Percentiles rank a stretch among this genome's conserved stretches.
Conservation (phyloP, 192 early-diverging fungal species). For the Coemansia sp. region DNA sequence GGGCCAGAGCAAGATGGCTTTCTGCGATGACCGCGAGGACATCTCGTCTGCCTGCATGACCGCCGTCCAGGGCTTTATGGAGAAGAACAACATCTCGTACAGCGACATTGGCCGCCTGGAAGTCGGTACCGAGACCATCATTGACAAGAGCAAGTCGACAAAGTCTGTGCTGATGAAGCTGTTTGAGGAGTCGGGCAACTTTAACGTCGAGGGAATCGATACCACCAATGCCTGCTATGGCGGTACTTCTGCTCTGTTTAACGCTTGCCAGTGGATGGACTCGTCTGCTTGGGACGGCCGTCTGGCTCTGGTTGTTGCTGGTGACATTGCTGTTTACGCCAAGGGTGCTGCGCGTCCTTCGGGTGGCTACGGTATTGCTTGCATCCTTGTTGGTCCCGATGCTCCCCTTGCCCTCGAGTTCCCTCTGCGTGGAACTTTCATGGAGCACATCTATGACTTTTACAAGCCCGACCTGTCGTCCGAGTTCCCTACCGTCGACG, state of each 20-base stretch:
- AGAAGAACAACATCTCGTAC: conserved; percentile 86
- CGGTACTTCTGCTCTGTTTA: conserved; percentile 94
- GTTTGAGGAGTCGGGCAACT: conserved; percentile 87
- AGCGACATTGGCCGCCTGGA: conserved; percentile 90
- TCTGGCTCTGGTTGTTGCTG: conserved; percentile 83
- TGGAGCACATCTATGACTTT: conserved; percentile 98
- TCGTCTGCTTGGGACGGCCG: conserved; percentile 93
- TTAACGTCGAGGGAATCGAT: conserved; percentile 93
- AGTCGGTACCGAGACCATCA: conserved; percentile 98
- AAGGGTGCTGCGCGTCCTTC: conserved; percentile 88
- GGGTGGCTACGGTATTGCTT: conserved; percentile 88
- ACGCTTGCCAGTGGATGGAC: conserved; percentile 97
- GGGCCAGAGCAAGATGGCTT: conserved; percentile 91
- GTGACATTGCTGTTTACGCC: conserved; percentile 96
- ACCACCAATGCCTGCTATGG: conserved; percentile 99
- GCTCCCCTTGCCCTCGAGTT: conserved; percentile 92
- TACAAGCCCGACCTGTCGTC: conserved; percentile 98
- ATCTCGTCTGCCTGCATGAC: conserved; percentile 47
- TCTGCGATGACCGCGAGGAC: conserved; percentile 91
- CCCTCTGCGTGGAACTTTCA: conserved; percentile 83
- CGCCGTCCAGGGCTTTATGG: conserved; percentile 87
- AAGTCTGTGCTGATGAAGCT: conserved; percentile 97
- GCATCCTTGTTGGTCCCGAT: conserved; percentile 88
- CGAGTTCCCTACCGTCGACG: conserved; percentile 98
- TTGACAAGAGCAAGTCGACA: conserved; percentile 98